Evolutionary conservation across 306 rosid genomes (phyloP).

Genomic region (Prunus armeniaca): DNA sequence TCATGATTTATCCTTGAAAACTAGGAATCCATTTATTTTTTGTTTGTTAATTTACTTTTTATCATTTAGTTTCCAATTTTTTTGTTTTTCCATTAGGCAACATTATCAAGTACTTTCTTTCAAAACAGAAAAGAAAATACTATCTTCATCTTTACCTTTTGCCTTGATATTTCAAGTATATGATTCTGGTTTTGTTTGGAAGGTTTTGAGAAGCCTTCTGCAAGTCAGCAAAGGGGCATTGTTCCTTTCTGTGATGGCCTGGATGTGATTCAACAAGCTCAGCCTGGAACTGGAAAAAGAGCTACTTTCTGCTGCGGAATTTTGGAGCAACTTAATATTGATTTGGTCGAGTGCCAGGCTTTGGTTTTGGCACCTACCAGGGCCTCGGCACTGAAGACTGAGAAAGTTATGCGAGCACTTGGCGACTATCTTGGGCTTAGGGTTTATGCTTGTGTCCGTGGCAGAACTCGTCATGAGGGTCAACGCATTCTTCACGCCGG

Average conservation of each 20-base stretch:
- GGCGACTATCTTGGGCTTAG: conserved; percentile 96
- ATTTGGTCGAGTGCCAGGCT: conserved; percentile 84
- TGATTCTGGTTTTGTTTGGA: conserved; percentile 19
- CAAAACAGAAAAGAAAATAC: too few species aligned
- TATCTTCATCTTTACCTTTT: not conserved
- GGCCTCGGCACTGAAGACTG: conserved; percentile 94
- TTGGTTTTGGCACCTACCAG: conserved; percentile 93
- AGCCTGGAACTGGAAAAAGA: conserved; percentile 95
- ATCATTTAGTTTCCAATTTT: too few species aligned
- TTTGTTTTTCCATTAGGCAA: not conserved
- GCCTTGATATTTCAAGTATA: not conserved
- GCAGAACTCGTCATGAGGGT: conserved; percentile 89
- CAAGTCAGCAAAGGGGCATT: conserved; percentile 94
- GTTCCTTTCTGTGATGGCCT: conserved; percentile 97
- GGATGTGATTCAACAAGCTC: conserved; percentile 98
- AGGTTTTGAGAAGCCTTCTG: conserved; percentile 99
- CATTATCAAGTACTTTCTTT: too few species aligned
- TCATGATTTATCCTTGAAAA: not conserved
- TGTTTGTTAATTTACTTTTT: too few species aligned
- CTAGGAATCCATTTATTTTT: not conserved
- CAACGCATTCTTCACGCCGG: conserved; percentile 98
- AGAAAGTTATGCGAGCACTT: conserved; percentile 96
- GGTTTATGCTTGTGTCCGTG: conserved; percentile 97
- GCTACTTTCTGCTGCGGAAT: conserved; percentile 96
- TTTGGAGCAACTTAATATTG: conserved; percentile 92